phyloP scores from a whole-genome alignment of 768 basidiomycete genomes.

The Lactarius sp. region DNA sequence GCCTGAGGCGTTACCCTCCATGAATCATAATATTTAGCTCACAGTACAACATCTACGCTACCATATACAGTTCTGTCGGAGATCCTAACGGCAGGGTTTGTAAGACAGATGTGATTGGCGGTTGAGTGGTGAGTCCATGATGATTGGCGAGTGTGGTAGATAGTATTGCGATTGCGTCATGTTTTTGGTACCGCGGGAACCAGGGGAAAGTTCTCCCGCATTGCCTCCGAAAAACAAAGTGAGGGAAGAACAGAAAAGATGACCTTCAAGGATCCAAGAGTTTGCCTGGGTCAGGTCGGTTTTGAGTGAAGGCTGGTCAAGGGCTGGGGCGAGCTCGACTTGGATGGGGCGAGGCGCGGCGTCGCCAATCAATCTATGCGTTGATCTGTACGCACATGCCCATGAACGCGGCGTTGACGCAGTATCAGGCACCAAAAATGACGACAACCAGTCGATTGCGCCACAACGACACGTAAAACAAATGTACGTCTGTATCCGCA shows the following conservation, averaged over 20 bases:
- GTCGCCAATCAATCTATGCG: slow-evolving; percentile 1
- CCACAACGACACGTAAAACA: slow-evolving; percentile 1
- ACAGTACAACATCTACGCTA: no score
- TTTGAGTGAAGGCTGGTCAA: background rate
- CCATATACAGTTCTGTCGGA: no score
- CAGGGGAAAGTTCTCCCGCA: background rate
- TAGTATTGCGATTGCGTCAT: slow-evolving; percentile 13
- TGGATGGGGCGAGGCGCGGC: slow-evolving; percentile 9
- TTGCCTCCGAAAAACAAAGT: background rate
- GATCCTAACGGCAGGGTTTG: no score
- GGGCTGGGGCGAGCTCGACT: slow-evolving; percentile 14
- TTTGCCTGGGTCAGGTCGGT: background rate
- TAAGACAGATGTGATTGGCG: no score
- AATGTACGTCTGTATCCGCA: background rate
- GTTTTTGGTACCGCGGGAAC: background rate
- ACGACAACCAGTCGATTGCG: background rate
- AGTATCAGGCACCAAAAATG: slow-evolving; percentile 6
- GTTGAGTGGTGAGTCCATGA: no score
- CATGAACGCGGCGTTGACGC: background rate
- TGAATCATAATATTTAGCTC: no score
- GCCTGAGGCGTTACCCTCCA: no score
- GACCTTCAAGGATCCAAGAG: background rate
- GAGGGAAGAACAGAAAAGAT: background rate
- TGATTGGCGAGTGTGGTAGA: no score
- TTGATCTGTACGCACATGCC: background rate